phyloP scores from a whole-genome alignment of 2,329 filamentous ascomycete genomes.

The Cercospora zeae-maydis region DNA sequence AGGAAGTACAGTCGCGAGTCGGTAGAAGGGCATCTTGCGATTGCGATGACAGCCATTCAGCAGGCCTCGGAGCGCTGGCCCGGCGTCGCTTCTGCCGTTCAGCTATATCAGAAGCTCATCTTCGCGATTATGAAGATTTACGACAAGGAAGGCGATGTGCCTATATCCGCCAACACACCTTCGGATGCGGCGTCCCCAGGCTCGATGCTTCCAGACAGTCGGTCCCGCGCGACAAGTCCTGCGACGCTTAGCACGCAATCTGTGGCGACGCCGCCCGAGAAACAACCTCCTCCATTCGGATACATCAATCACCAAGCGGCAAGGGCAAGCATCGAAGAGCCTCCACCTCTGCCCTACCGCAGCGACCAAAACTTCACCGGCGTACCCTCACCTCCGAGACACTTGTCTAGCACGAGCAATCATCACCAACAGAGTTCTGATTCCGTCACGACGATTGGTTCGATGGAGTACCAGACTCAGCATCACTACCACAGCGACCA shows the following conservation, averaged over 20 bases:
- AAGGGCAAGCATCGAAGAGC: constrained; percentile 31
- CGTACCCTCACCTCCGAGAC: constrained; percentile 18
- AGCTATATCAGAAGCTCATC: constrained; percentile 83
- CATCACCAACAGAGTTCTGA: constrained; percentile 19
- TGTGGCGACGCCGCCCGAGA: constrained; percentile 35
- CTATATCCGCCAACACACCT: constrained; percentile 47
- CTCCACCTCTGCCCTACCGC: constrained; percentile 33
- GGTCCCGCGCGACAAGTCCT: constrained; percentile 47
- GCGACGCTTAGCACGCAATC: constrained; percentile 35
- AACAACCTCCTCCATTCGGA: constrained; percentile 24
- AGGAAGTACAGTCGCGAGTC: constrained; percentile 68
- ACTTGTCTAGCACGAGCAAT: constrained; percentile 9
- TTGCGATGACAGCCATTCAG: constrained; percentile 73
- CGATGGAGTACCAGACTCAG: constrained; percentile 17
- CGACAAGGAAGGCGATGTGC: constrained; percentile 56
- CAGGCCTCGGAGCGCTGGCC: constrained; percentile 87
- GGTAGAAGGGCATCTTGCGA: constrained; percentile 69
- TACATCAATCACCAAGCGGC: constrained; percentile 33
- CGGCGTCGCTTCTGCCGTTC: constrained; percentile 76
- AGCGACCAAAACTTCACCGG: constrained; percentile 20
- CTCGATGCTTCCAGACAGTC: constrained; percentile 39
- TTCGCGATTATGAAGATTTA: constrained; percentile 86
- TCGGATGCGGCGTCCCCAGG: constrained; percentile 45
- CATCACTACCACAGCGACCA: constrained; percentile 25
- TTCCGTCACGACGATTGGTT: constrained; percentile 19